These are phyloP conservation scores for Macrolepiota albuminosa DNA, from an alignment of 768 basidiomycete genomes.

Conservation along the genomic window DNA sequence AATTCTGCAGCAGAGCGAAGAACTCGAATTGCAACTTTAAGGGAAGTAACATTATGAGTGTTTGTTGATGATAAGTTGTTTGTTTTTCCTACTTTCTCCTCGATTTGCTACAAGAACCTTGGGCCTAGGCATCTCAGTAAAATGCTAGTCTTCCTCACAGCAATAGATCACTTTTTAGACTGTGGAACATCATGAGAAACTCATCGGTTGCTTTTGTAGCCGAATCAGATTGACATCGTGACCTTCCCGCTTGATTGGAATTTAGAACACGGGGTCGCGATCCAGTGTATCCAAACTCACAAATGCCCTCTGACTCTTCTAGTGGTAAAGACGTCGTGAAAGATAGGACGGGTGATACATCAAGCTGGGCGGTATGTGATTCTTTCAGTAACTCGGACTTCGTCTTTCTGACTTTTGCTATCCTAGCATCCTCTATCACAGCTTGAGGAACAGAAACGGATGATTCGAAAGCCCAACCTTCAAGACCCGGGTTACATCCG, in stretches of 20 bases:
- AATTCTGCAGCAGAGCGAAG: conserved; percentile 59
- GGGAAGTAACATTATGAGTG: conserved; percentile 3
- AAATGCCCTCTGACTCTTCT: conserved; percentile 18
- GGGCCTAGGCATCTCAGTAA: conserved; percentile 27
- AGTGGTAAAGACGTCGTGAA: not conserved
- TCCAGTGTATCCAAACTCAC: conserved; percentile 18
- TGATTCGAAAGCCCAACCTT: conserved; percentile 27
- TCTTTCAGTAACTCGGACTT: not conserved
- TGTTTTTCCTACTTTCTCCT: conserved; percentile 49
- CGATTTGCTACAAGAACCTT: conserved; percentile 77
- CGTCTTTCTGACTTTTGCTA: not conserved
- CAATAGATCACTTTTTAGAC: not conserved
- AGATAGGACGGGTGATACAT: conserved; percentile 16
- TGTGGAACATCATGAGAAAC: conserved; percentile 4
- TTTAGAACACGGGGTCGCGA: not conserved
- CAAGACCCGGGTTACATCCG: conserved; percentile 34
- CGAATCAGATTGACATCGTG: conserved; percentile 7
- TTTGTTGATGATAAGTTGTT: conserved; percentile 21
- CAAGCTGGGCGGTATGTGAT: conserved; percentile 27
- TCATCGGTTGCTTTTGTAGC: conserved; percentile 29
- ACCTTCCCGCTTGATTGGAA: not conserved
- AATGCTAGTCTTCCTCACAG: not conserved
- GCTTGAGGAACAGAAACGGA: conserved; percentile 25
- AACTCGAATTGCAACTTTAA: conserved; percentile 81
- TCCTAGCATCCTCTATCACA: conserved; percentile 26